Evolutionary conservation across 345 rosid genomes (phyloP).

Genomic region (Mallotus nudiflorus): DNA sequence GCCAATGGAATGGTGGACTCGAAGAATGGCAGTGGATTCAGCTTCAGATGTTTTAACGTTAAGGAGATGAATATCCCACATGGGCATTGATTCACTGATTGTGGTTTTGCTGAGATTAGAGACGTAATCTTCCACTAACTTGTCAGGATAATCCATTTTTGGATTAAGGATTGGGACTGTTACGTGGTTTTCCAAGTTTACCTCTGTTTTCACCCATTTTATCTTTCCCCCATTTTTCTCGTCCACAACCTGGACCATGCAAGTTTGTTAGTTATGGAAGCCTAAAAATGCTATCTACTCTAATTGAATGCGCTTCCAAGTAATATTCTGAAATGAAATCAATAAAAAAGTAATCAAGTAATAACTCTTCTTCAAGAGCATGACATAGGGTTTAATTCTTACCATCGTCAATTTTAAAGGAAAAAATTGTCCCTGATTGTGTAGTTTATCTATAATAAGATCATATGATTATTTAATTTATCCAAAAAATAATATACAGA

Average conservation of each 20-base stretch:
- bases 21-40: slow-evolving; percentile 32
- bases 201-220: slow-evolving; percentile 39
- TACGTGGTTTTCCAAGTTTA: slow-evolving; percentile 37
- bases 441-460: too few species aligned
- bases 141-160: slow-evolving; percentile 29
- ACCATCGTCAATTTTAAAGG: too few species aligned
- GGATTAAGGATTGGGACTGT: slow-evolving; percentile 25
- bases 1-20: slow-evolving; percentile 62
- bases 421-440: too few species aligned
- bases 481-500: too few species aligned
- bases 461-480: too few species aligned
- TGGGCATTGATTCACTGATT: slow-evolving; percentile 32
- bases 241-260: slow-evolving; percentile 21
- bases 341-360: too few species aligned
- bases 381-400: too few species aligned
- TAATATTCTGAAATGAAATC: too few species aligned
- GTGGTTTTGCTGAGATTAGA: slow-evolving; percentile 35
- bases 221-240: slow-evolving; percentile 22
- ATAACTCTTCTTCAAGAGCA: too few species aligned
- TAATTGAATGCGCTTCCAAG: too few species aligned
- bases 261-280: not conserved
- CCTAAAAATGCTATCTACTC: too few species aligned
- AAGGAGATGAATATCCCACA: slow-evolving; percentile 47
- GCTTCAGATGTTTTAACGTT: slow-evolving; percentile 35
- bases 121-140: slow-evolving; percentile 37